Percentiles rank a stretch among this genome's conserved stretches.
Evolutionary conservation across 2,329 filamentous ascomycete genomes (phyloP).

Genomic region (Ophiostoma novo-ulmi): DNA sequence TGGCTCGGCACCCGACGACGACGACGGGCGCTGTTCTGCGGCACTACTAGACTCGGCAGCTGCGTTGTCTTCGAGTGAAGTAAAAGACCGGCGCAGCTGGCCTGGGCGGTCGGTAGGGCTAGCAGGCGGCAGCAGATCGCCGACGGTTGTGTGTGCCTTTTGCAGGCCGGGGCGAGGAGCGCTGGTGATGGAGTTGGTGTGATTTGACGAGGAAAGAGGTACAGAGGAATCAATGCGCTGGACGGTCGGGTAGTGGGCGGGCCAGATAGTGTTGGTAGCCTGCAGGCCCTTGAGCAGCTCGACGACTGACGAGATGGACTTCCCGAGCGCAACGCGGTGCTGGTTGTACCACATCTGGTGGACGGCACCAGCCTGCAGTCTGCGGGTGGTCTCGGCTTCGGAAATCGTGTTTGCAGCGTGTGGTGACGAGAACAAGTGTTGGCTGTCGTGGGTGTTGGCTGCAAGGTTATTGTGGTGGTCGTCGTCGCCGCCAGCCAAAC

Average conservation of each 20-base stretch:
- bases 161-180: conserved; percentile 54
- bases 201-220: conserved; percentile 39
- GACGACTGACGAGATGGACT: conserved; percentile 80
- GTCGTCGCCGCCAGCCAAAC: conserved; percentile 58
- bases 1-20: conserved; percentile 51
- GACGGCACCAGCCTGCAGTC: conserved; percentile 71
- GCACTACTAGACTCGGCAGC: conserved; percentile 67
- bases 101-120: neutral
- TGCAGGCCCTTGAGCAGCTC: conserved; percentile 79
- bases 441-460: conserved; percentile 43
- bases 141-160: conserved; percentile 58
- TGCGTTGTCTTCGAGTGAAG: conserved; percentile 57
- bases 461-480: conserved; percentile 28
- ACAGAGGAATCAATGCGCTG: conserved; percentile 51
- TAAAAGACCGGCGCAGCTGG: conserved; percentile 54
- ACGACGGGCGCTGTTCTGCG: conserved; percentile 53
- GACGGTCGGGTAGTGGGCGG: conserved; percentile 87
- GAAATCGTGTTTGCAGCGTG: conserved; percentile 25
- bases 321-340: conserved; percentile 79
- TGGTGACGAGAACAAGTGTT: conserved; percentile 41
- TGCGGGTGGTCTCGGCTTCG: conserved; percentile 57
- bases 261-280: conserved; percentile 84
- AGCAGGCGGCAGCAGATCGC: conserved; percentile 36
- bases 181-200: conserved; percentile 27
- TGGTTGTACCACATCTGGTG: conserved; percentile 94